A percentile compares a stretch with the other conserved stretches of the same genome.
phyloP scores from a whole-genome alignment of 176 grass and related monocot species.

The Avena atlantica region DNA sequence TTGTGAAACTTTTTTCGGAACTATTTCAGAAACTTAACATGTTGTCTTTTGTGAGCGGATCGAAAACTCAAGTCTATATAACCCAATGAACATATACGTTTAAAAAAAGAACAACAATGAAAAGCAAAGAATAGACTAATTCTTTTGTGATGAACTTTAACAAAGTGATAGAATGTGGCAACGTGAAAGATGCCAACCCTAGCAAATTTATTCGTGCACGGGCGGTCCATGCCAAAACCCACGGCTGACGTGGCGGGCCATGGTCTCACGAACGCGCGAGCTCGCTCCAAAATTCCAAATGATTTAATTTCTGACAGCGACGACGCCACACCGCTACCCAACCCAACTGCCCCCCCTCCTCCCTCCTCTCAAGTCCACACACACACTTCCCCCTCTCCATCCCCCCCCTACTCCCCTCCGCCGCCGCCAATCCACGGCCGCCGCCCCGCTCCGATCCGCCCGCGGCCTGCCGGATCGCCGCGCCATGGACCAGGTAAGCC shows the following conservation, averaged over 20 bases:
- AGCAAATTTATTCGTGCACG: background rate
- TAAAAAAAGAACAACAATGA: background rate
- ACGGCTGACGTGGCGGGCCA: background rate
- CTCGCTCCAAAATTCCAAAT: background rate
- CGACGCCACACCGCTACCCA: background rate
- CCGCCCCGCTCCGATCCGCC: conserved; percentile 1
- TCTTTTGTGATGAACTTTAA: background rate
- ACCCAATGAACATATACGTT: no score
- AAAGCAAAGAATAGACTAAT: background rate
- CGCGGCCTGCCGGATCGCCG: conserved; percentile 29
- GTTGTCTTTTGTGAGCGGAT: no score
- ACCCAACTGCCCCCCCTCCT: background rate
- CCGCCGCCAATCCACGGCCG: conserved; percentile 19
- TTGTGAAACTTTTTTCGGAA: no score
- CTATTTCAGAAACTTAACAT: no score
- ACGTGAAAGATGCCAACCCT: background rate
- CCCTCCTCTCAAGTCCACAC: conserved; percentile 43
- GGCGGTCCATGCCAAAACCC: background rate
- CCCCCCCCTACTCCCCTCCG: background rate
- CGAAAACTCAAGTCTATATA: no score
- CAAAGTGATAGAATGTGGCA: background rate
- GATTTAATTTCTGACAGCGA: conserved; percentile 37
- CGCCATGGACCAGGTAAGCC: conserved; percentile 64
- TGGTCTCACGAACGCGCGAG: background rate
- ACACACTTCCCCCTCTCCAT: background rate